Conservation (phyloP, 768 basidiomycete species). For the Filobasidium wieringae region DNA sequence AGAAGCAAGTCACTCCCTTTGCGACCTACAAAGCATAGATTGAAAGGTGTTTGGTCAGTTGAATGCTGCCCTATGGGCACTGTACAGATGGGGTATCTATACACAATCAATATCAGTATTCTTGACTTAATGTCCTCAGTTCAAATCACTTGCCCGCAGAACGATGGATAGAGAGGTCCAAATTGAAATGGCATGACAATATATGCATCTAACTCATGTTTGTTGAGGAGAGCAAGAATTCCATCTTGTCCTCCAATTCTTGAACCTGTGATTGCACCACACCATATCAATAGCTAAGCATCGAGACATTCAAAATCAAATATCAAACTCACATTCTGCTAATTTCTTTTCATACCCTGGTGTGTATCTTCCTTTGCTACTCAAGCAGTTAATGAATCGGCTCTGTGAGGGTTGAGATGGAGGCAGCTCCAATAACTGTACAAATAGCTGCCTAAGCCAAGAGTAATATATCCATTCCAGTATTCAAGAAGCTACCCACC, state of each 20-base stretch:
- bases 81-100: background rate
- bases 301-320: no score
- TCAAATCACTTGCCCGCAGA: background rate
- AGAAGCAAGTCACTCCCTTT: background rate
- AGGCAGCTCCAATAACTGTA: background rate
- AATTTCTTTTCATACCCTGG: no score
- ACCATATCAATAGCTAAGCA: no score
- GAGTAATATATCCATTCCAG: background rate
- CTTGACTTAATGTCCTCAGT: no score
- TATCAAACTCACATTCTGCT: no score
- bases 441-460: background rate
- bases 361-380: no score
- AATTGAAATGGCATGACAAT: background rate
- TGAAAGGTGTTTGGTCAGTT: background rate
- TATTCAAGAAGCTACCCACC: background rate
- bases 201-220: background rate
- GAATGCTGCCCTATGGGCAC: background rate
- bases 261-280: no score
- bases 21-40: background rate
- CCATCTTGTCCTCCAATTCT: background rate
- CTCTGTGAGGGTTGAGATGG: background rate
- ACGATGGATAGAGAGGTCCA: background rate
- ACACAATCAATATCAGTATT: background rate
- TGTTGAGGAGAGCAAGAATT: background rate
- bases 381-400: no score